Evolutionary conservation across 257 asterid genomes (phyloP).

Genomic region (Paulownia fortunei): DNA sequence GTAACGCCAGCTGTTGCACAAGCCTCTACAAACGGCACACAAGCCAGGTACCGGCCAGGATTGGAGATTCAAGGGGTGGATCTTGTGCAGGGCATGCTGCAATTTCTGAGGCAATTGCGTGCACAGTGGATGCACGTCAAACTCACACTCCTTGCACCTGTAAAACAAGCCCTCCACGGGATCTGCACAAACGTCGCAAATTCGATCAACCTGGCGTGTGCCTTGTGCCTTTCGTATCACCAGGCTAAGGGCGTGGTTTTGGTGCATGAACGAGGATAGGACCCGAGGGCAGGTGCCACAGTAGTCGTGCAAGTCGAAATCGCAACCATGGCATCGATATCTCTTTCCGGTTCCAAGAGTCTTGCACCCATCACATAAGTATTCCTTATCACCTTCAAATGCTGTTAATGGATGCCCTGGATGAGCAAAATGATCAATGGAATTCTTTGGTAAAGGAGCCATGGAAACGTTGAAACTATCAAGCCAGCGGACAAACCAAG

Average conservation of each 20-base stretch:
- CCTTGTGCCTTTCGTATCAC: conserved; percentile 29
- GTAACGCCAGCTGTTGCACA: conserved; percentile 49
- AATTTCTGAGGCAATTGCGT: conserved; percentile 46
- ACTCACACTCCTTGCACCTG: conserved; percentile 53
- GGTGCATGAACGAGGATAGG: conserved; percentile 48
- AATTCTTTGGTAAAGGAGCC: conserved; percentile 36
- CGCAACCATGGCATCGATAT: conserved; percentile 47
- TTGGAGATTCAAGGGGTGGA: conserved; percentile 40
- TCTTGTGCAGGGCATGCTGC: conserved; percentile 48
- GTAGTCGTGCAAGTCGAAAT: conserved; percentile 55
- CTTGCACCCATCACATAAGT: conserved; percentile 50
- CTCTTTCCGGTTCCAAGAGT: conserved; percentile 46
- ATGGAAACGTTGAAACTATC: neutral
- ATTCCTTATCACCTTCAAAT: conserved; percentile 16
- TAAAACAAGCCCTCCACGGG: conserved; percentile 55
- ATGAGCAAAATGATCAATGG: conserved; percentile 48
- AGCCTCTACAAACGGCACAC: conserved; percentile 38
- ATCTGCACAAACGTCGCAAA: conserved; percentile 51
- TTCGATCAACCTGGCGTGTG: conserved; percentile 23
- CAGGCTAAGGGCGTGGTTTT: conserved; percentile 42
- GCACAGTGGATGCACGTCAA: conserved; percentile 61
- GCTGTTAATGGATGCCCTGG: conserved; percentile 38
- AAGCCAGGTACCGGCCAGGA: neutral
- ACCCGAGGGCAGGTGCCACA: conserved; percentile 51
- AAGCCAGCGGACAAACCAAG: neutral